These are phyloP conservation scores for Earliella scabrosa DNA, from an alignment of 1,284 basidiomycete genomes.

Conservation along the genomic window DNA sequence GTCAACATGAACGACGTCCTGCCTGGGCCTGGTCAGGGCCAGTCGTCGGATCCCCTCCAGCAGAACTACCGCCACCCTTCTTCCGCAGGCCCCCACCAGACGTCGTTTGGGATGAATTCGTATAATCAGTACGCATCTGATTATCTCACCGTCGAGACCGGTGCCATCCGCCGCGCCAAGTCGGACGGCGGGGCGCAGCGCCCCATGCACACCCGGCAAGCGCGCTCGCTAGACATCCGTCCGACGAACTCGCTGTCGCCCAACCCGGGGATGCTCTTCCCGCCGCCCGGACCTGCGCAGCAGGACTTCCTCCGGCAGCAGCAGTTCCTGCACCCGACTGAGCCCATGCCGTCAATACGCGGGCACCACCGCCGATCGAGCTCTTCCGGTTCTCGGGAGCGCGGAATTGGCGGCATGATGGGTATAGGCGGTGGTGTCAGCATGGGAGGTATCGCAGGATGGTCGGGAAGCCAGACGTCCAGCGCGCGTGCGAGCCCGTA, in stretches of 20 bases:
- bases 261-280: conserved; percentile 29
- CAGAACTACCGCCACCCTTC: conserved; percentile 30
- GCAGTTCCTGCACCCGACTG: conserved; percentile 49
- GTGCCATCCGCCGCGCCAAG: conserved; percentile 41
- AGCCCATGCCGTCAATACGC: conserved; percentile 41
- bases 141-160: conserved; percentile 52
- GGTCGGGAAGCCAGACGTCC: conserved; percentile 31
- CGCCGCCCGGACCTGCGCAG: conserved; percentile 44
- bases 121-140: conserved; percentile 33
- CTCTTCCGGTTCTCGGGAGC: conserved; percentile 59
- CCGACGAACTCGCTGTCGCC: conserved; percentile 27
- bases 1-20: conserved; percentile 55
- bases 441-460: conserved; percentile 32
- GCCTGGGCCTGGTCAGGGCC: conserved; percentile 32
- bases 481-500: conserved; percentile 53
- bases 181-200: conserved; percentile 53
- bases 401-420: conserved; percentile 19
- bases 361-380: conserved; percentile 62
- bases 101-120: conserved; percentile 34
- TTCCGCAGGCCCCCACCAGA: conserved; percentile 36
- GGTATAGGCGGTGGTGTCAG: conserved; percentile 16
- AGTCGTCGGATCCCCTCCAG: conserved; percentile 32
- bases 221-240: conserved; percentile 29
- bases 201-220: conserved; percentile 26
- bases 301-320: conserved; percentile 46